phyloP scores from a whole-genome alignment of 2,329 filamentous ascomycete species.

The Pseudodiploospora longispora region DNA sequence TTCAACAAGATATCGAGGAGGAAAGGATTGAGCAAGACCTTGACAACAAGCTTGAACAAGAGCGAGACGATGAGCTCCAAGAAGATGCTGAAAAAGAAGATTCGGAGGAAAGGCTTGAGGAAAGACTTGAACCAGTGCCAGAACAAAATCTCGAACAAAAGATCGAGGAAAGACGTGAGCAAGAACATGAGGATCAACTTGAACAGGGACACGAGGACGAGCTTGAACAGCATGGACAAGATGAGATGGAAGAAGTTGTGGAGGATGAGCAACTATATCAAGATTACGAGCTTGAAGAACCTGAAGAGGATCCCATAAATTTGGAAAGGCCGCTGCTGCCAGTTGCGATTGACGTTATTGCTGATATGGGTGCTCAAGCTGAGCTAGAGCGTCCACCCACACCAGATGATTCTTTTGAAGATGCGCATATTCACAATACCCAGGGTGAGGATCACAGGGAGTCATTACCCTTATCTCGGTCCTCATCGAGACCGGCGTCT shows the following conservation, averaged over 20 bases:
- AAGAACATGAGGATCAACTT: background rate
- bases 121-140: background rate
- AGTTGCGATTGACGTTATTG: too few species aligned
- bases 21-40: background rate
- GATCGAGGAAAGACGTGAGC: background rate
- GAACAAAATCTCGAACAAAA: background rate
- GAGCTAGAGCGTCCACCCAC: too few species aligned
- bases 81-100: slow-evolving; percentile 1
- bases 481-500: too few species aligned
- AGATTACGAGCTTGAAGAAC: slow-evolving; percentile 7
- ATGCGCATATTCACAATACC: too few species aligned
- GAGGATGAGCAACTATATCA: slow-evolving; percentile 11
- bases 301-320: slow-evolving; percentile 7
- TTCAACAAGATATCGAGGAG: background rate
- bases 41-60: background rate
- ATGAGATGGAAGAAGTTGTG: slow-evolving; percentile 8
- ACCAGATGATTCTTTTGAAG: too few species aligned
- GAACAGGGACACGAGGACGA: slow-evolving; percentile 5
- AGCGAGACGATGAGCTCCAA: background rate
- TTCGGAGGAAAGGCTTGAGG: slow-evolving; percentile 1
- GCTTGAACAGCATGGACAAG: background rate
- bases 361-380: too few species aligned
- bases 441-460: too few species aligned
- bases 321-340: slow-evolving; percentile 5
- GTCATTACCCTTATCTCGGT: too few species aligned